These are phyloP conservation scores for Scenedesmus sp. DNA, from an alignment of 163 green algal species.

Conservation along the genomic window DNA sequence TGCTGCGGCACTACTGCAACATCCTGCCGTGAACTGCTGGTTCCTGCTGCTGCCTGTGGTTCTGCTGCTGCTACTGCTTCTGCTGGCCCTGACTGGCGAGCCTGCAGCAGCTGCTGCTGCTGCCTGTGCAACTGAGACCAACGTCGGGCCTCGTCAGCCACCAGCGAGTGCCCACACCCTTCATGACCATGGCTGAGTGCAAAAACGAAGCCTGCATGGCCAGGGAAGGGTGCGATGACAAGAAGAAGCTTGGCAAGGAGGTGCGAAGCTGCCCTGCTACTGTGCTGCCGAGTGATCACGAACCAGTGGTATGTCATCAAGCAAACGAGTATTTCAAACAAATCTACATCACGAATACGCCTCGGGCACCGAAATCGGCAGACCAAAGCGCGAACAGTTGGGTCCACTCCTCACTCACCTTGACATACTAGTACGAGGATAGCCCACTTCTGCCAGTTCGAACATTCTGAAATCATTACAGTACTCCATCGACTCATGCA, in stretches of 20 bases:
- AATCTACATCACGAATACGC: neutral
- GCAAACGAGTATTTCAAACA: neutral
- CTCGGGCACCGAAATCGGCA: neutral
- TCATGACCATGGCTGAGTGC: slow-evolving; percentile 14
- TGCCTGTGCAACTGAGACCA: slow-evolving; percentile 48
- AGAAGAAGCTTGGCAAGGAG: neutral
- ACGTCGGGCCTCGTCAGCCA: slow-evolving; percentile 29
- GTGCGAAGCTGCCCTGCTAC: slow-evolving; percentile 4
- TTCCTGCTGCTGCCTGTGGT: neutral
- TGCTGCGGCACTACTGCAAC: neutral
- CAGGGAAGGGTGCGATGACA: neutral
- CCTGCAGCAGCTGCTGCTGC: slow-evolving; percentile 37
- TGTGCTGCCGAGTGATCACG: neutral
- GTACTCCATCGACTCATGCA: neutral
- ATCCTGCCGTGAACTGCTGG: too few species aligned
- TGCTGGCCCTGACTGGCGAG: neutral
- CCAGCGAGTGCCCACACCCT: slow-evolving; percentile 47
- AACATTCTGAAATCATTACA: neutral
- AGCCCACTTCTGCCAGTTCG: neutral
- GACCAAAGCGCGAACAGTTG: neutral
- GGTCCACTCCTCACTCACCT: neutral
- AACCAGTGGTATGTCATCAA: neutral
- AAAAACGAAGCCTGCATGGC: neutral
- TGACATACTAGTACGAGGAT: neutral
- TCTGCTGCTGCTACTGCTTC: neutral